Evolutionary conservation across 106 monocot genomes (phyloP).

Genomic region (Dendrobium huoshanense): DNA sequence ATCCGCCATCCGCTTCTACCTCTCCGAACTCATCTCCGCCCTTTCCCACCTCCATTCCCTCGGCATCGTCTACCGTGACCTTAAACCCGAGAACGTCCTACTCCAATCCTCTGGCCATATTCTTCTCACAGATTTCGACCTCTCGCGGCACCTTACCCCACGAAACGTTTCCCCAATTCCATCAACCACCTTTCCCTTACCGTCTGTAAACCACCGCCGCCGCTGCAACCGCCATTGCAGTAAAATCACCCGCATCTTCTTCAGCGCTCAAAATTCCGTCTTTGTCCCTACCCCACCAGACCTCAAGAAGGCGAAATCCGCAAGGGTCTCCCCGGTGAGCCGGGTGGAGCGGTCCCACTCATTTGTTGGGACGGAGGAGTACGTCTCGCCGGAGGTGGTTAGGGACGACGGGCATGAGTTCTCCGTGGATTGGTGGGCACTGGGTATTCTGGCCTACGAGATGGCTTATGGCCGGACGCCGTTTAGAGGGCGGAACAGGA

Average conservation of each 20-base stretch:
- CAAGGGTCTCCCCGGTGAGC: conserved; percentile 59
- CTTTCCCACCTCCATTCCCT: conserved; percentile 70
- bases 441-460: conserved; percentile 79
- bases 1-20: conserved; percentile 76
- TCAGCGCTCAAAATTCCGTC: background rate
- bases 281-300: background rate
- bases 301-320: conserved; percentile 61
- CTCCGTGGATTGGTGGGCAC: conserved; percentile 93
- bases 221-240: conserved; percentile 10
- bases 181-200: background rate
- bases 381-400: conserved; percentile 89
- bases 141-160: conserved; percentile 55
- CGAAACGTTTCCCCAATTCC: conserved; percentile 16
- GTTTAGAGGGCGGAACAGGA: conserved; percentile 67
- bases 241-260: conserved; percentile 37
- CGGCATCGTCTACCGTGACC: conserved; percentile 74
- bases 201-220: background rate
- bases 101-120: conserved; percentile 67
- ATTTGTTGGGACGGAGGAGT: conserved; percentile 96
- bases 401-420: conserved; percentile 80
- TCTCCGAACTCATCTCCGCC: conserved; percentile 66
- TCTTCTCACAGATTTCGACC: conserved; percentile 90
- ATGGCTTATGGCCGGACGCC: conserved; percentile 81
- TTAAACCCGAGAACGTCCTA: conserved; percentile 95
- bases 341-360: conserved; percentile 56